Base-by-base conservation (phyloP, 164 flowering plant genomes). In the Aristolochia contorta region DNA sequence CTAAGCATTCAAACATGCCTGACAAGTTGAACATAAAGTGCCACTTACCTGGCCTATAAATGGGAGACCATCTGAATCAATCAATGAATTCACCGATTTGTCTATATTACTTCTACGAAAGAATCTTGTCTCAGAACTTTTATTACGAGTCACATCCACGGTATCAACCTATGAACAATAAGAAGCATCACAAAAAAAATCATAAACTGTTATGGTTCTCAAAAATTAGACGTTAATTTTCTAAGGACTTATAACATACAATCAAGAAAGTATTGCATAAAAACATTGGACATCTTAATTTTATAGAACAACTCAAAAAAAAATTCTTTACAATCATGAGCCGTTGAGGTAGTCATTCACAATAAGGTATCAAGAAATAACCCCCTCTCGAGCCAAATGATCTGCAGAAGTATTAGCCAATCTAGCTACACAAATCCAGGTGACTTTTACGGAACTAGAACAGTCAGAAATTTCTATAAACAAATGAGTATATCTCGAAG, bases 51-150 rank as follows among this genome's bases (percentile, higher is more conserved):
- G 97, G 58, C 99, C 99, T 65, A 90, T 81, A 69, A 74, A 75
- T 25, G 99, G 99, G 59, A 93, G 89, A 25, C 98, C 98, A 75
- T 93, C 98, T 16, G 75, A 23, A 80, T 90, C 98, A 67, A 92
- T 83, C 56, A 63, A 22, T 24, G 75, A 59, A 56, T 69, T 65
- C 20, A 20, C 41, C 30, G 83, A 71, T 59, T 65, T 79, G 18
- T 81, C 81, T n/a, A 61, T 1, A 37, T 72, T 80, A 65, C 85
- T 79, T 68, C 87, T 80, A 54, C 76, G 80, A 71, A 92, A 92
- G 16, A 59, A 21, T 67, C 69, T 80, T 37, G 43, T 37, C 43
- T 37, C 43, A 37, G 62, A 79, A 50, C 62, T 71, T 18, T 71
- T 61, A 53, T 78, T 66, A 18, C 82, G 84, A 56, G 77, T 57